phyloP scores from a whole-genome alignment of 1,284 basidiomycete species.

The Trichosporon ovoides region DNA sequence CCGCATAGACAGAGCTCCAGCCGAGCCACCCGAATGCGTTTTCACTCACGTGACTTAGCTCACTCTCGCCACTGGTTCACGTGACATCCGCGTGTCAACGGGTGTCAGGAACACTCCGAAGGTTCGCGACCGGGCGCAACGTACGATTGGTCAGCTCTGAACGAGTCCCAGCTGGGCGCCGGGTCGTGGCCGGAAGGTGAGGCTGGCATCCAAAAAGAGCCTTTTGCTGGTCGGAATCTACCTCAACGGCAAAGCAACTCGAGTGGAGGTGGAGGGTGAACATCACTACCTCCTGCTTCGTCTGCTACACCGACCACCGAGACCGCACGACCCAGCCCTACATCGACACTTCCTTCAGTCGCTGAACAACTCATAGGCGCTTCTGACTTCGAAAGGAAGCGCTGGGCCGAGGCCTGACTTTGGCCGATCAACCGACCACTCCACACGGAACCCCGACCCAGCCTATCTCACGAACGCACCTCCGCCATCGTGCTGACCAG shows the following conservation, averaged over 20 bases:
- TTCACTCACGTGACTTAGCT: too few species aligned
- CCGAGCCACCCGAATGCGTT: too few species aligned
- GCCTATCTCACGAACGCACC: neutral
- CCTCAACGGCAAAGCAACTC: constrained; percentile 3
- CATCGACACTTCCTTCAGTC: neutral
- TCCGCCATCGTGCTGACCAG: neutral
- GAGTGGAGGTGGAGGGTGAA: constrained; percentile 7
- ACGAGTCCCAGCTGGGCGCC: neutral
- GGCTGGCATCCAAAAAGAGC: neutral
- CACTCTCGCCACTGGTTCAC: too few species aligned
- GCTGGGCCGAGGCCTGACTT: neutral
- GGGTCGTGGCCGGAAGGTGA: too few species aligned
- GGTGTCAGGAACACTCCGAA: neutral
- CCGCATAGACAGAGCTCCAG: too few species aligned
- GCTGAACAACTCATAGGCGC: neutral
- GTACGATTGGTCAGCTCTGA: neutral
- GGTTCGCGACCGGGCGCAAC: neutral
- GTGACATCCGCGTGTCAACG: neutral
- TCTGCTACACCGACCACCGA: neutral
- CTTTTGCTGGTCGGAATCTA: constrained; percentile 4
- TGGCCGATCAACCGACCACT: neutral
- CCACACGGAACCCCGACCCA: neutral
- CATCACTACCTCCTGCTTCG: constrained; percentile 1
- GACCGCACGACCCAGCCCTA: neutral
- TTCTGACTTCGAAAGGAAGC: neutral